Conservation (phyloP, 1,284 basidiomycete species). For the Fomitopsis palustris region DNA sequence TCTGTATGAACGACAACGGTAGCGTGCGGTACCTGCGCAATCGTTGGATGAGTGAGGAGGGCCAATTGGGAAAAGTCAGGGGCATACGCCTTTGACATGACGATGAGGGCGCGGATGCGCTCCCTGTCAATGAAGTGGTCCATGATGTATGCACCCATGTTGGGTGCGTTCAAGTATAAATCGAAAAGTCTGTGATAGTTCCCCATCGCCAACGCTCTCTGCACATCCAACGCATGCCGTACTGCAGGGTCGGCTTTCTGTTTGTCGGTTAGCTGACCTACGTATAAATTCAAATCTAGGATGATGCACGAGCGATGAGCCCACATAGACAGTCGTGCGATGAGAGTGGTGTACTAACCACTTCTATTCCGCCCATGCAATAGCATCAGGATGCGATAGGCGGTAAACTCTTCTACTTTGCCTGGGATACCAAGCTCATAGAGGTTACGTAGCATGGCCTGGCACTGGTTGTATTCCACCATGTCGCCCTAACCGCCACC, state of each 20-base stretch:
- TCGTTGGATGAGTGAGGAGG: background rate
- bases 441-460: constrained; percentile 84
- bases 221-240: constrained; percentile 86
- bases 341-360: constrained; percentile 47
- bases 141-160: constrained; percentile 99
- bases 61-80: constrained; percentile 6
- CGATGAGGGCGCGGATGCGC: constrained; percentile 81
- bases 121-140: constrained; percentile 97
- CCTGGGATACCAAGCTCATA: constrained; percentile 93
- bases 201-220: constrained; percentile 84
- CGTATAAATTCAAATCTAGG: constrained; percentile 89
- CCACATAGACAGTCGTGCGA: background rate
- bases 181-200: constrained; percentile 94
- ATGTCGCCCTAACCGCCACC: constrained; percentile 74
- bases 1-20: constrained; percentile 73
- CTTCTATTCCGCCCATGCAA: constrained; percentile 92
- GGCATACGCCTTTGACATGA: constrained; percentile 90
- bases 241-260: constrained; percentile 83
- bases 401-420: constrained; percentile 92
- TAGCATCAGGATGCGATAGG: constrained; percentile 96
- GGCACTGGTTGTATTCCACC: constrained; percentile 99
- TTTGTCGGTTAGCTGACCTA: constrained; percentile 91
- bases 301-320: constrained; percentile 7
- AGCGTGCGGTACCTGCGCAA: constrained; percentile 71
- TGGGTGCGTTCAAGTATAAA: constrained; percentile 82